Base-by-base conservation (phyloP, 2,329 filamentous ascomycete genomes). In the Leptodontidium sp. region DNA sequence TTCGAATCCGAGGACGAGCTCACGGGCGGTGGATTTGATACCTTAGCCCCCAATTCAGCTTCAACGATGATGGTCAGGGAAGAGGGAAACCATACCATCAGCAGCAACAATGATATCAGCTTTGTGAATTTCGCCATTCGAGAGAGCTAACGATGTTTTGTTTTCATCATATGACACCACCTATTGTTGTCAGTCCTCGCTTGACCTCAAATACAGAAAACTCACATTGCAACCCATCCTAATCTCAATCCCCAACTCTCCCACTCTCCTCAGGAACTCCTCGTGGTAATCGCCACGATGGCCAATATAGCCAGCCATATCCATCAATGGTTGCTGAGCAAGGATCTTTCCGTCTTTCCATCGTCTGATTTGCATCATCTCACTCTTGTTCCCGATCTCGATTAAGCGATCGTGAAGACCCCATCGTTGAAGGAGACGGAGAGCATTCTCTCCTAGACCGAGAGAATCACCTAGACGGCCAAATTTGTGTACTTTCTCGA, bases 101-200 rank as follows among this genome's bases (percentile, higher is more conserved):
- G 84, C 84, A 4, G 84, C 85, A 6, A 87, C 77, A 2, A 87
- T 80, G 0, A 86, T 72, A 72, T 87, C 84, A 0, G 82, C 85
- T 1, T 72, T 64, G 68, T 83, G 80, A 26, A 78, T 76, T 7
- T 75, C 73, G 4, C 80, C 81, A 64, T 80, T 79, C 4, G 75
- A 76, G 17, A 83, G 77, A 0, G 68, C 75, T 8, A 82, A 70
- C 12, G 74, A 78, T 2, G 78, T 79, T 61, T 73, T 75, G 17
- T 78, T 70, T 64, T 83, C 80, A 57, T 80, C 75, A 65, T 81
- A 83, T 2, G 75, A 71, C 0, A 80, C 75, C 0, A 82, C 80
- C 73, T 82, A 61, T 47, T 17, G 35, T 61, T 26, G 49, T 66
- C 61, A 70, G 2, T 17, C 29, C 29, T 40, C 38, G 21, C 40